These are phyloP conservation scores for Xylaria castorea DNA, from an alignment of 495 filamentous ascomycete species.

Conservation along the genomic window DNA sequence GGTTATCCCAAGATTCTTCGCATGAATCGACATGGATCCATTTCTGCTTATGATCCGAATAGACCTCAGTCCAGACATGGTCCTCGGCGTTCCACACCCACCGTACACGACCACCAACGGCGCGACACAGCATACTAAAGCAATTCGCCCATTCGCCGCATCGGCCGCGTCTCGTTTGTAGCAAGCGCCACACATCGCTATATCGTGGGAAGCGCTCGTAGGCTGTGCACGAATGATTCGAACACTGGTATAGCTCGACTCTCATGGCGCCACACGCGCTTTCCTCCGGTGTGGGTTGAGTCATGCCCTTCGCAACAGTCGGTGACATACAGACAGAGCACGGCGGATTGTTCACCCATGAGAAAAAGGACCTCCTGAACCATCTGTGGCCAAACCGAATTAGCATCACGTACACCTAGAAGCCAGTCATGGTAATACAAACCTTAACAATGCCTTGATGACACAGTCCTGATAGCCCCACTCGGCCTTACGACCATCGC, in stretches of 20 bases:
- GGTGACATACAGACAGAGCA: conserved; percentile 81
- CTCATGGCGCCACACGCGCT: conserved; percentile 81
- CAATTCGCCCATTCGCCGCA: conserved; percentile 98
- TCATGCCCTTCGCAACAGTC: conserved; percentile 82
- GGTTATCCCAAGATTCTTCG: conserved; percentile 95
- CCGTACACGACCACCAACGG: conserved; percentile 85
- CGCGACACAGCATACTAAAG: conserved; percentile 97
- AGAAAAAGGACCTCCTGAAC: conserved; percentile 95
- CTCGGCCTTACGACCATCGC: conserved; percentile 76
- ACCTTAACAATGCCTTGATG: conserved; percentile 86
- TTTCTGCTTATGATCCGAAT: conserved; percentile 88
- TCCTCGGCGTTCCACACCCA: conserved; percentile 99
- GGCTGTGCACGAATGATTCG: conserved; percentile 68
- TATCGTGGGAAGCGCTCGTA: conserved; percentile 94
- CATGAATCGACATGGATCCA: conserved; percentile 98
- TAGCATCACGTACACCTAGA: conserved; percentile 35
- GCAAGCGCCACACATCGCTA: conserved; percentile 91
- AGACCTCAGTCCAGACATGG: conserved; percentile 97
- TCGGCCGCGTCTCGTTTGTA: conserved; percentile 84
- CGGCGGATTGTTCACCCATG: conserved; percentile 93
- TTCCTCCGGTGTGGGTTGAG: conserved; percentile 86
- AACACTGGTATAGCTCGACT: conserved; percentile 90
- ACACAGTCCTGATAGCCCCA: conserved; percentile 99
- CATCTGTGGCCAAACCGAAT: conserved; percentile 63
- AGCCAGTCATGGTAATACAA: conserved; percentile 33